Evolutionary conservation across 176 grass and related monocot genomes (phyloP).

Genomic region (Neostapfia colusana): DNA sequence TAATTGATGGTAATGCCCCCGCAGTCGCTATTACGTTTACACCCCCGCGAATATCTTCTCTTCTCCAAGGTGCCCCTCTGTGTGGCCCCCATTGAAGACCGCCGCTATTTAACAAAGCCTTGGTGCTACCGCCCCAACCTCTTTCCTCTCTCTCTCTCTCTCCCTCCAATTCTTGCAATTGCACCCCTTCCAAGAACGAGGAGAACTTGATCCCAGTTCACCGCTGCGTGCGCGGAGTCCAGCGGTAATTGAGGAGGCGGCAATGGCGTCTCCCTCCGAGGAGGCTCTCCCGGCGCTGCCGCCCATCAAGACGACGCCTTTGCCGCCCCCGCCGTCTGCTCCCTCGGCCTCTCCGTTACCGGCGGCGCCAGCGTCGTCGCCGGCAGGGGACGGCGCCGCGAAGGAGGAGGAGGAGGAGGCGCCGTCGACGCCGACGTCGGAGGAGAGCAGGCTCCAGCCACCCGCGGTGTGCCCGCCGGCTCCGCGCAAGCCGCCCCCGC

Average conservation of each 20-base stretch:
- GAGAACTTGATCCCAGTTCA: slow-evolving; percentile 36
- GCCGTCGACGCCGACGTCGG: slow-evolving; percentile 62
- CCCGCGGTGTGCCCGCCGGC: slow-evolving; percentile 54
- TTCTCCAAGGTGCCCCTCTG: background rate
- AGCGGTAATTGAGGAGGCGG: slow-evolving; percentile 20
- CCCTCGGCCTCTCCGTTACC: background rate
- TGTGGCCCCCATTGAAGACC: slow-evolving; percentile 11
- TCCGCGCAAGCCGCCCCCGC: slow-evolving; percentile 49
- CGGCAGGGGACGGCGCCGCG: background rate
- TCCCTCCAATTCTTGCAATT: slow-evolving; percentile 6
- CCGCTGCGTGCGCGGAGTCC: background rate
- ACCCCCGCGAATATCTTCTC: background rate
- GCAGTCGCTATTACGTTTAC: background rate
- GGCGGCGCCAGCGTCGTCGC: slow-evolving; percentile 8
- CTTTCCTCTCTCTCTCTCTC: slow-evolving; percentile 17
- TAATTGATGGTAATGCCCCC: slow-evolving; percentile 11
- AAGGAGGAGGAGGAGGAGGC: slow-evolving; percentile 4
- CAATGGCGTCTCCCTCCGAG: slow-evolving; percentile 40
- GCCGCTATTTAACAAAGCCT: slow-evolving; percentile 51
- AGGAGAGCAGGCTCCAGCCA: slow-evolving; percentile 47
- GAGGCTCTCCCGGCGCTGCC: slow-evolving; percentile 37
- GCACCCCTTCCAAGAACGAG: slow-evolving; percentile 21
- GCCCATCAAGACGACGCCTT: slow-evolving; percentile 48
- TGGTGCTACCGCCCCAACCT: slow-evolving; percentile 38
- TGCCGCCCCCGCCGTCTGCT: background rate